Evolutionary conservation across 176 grass and related monocot species (phyloP).

Genomic region (Chloris gayana): DNA sequence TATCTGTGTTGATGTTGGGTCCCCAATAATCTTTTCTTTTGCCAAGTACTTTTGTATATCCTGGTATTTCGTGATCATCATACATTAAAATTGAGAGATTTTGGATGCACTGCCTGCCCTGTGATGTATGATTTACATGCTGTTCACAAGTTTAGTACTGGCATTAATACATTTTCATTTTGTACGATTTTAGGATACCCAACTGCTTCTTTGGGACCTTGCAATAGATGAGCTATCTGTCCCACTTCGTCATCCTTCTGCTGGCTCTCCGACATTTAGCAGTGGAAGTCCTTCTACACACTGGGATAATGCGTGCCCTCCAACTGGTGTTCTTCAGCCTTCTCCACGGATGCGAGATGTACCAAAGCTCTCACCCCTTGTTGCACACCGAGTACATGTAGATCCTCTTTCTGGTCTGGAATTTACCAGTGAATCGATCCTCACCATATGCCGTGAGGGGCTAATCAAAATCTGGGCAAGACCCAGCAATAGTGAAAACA

Average conservation of each 20-base stretch:
- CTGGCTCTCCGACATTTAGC: constrained; percentile 76
- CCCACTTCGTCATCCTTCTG: constrained; percentile 63
- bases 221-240: constrained; percentile 81
- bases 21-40: constrained; percentile 4
- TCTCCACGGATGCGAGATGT: constrained; percentile 87
- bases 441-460: constrained; percentile 82
- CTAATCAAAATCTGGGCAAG: constrained; percentile 81
- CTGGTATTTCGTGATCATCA: constrained; percentile 15
- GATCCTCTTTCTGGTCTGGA: constrained; percentile 78
- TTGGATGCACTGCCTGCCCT: neutral
- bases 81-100: neutral
- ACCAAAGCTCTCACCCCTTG: constrained; percentile 80
- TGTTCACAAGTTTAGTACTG: constrained; percentile 5
- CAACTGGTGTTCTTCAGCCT: constrained; percentile 74
- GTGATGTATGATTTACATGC: constrained; percentile 17
- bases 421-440: constrained; percentile 76
- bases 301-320: constrained; percentile 69
- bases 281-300: constrained; percentile 74
- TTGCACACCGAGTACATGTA: constrained; percentile 70
- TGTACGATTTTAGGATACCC: constrained; percentile 65
- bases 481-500: constrained; percentile 55
- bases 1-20: neutral
- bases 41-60: constrained; percentile 18
- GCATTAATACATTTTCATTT: constrained; percentile 13
- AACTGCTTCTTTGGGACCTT: constrained; percentile 93